These are phyloP conservation scores for Spathaspora girioi DNA, from an alignment of 805 yeast genomes.

Conservation along the genomic window DNA sequence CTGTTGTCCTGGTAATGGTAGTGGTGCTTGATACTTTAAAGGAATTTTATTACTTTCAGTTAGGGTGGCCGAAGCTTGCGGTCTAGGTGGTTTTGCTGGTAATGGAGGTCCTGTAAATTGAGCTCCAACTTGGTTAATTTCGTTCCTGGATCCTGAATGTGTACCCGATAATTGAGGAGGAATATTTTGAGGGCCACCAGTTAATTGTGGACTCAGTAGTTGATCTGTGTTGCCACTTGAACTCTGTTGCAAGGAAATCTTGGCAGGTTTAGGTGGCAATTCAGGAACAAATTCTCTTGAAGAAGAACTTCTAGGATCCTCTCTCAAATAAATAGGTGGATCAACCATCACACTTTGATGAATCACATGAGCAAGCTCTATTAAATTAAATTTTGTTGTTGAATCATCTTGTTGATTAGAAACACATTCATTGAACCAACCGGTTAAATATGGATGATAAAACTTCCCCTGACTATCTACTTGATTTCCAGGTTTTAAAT, in stretches of 20 bases:
- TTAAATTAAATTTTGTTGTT: conserved; percentile 22
- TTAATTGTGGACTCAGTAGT: background rate
- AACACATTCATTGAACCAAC: conserved; percentile 42
- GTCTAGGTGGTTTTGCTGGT: conserved; percentile 17
- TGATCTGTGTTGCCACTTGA: too few relatives aligned
- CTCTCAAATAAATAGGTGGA: conserved; percentile 43
- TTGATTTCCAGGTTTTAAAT: conserved; percentile 55
- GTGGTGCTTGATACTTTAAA: conserved; percentile 28
- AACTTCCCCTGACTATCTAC: conserved; percentile 71
- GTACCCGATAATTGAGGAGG: background rate
- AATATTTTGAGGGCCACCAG: background rate
- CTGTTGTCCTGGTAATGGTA: conserved; percentile 19
- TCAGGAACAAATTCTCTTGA: conserved; percentile 10
- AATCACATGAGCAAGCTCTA: conserved; percentile 27
- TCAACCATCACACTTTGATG: conserved; percentile 34
- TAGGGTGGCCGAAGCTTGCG: conserved; percentile 1
- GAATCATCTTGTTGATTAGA: conserved; percentile 4
- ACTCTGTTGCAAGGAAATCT: conserved; percentile 1
- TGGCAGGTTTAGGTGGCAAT: conserved; percentile 21
- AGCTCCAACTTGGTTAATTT: background rate
- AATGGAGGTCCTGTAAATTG: conserved; percentile 22
- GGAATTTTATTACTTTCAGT: conserved; percentile 11
- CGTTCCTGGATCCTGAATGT: background rate
- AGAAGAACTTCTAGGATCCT: conserved; percentile 2
- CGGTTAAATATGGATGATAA: conserved; percentile 63